Base-by-base conservation (phyloP, 2,329 filamentous ascomycete species). In the Cercospora sesami region DNA sequence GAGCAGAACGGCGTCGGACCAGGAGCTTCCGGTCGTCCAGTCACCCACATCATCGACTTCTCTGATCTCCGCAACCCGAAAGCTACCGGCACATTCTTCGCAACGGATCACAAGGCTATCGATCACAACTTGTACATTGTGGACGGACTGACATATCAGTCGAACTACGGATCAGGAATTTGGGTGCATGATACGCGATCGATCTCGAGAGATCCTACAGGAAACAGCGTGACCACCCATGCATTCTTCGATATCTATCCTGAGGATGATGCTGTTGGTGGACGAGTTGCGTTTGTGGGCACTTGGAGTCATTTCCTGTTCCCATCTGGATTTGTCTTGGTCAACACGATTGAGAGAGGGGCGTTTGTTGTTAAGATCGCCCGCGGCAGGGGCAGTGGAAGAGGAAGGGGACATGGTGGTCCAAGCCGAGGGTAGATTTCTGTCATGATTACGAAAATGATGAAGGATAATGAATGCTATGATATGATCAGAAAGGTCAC, bases 321-420 rank as follows among this genome's bases (percentile, higher is more conserved):
- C 14, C 80, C 80, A 73, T 82, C 79, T 0, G 84, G 83, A 2
- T 81, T 81, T 69, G 80, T 86, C 65, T 79, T 85, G 8, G 74
- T 86, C 68, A 85, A 86, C 75, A 83, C 80, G 2, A 85, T 85
- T 64, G 84, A 86, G 76, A 77, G 83, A 5, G 84, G 84, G 69
- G 78, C 51, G 9, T 55, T 55, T 26, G 18, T 55, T 39, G 28
- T 42, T 1, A 63, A 63, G 45, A 61, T 61, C 5, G 59, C 59
- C n/a, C 18, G 59, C 8, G 59, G 59, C 0, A 33, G 59, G 5
- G 59, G 59, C 2, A 39, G 30, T n/a, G 59, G 59, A 16, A 14
- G 59, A 8, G 33, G 59, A 5, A 21, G 59, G 18, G 59, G 59
- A 23, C 23, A 28, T 28, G 48, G 48, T 28, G 48, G 48, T 2